Percentiles rank a stretch among this genome's conserved stretches.
Evolutionary conservation across 768 basidiomycete genomes (phyloP).

Genomic region (Leccinum subtestaceum): DNA sequence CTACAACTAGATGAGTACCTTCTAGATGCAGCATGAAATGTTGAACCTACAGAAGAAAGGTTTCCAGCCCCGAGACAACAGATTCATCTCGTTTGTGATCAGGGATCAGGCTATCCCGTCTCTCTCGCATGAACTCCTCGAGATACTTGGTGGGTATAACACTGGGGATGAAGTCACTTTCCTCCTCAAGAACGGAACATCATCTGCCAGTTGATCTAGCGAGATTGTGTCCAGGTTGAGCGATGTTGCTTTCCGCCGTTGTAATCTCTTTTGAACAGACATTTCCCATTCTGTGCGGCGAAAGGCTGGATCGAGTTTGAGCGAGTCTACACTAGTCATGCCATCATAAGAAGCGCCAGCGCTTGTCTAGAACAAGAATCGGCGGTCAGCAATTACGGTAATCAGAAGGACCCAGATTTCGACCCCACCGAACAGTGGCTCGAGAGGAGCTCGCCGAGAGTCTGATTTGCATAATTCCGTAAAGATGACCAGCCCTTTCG

Average conservation of each 20-base stretch:
- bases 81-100: slow-evolving; percentile 56
- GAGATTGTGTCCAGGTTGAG: slow-evolving; percentile 33
- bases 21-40: neutral
- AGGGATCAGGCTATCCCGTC: slow-evolving; percentile 50
- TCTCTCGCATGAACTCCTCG: slow-evolving; percentile 64
- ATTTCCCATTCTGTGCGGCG: slow-evolving; percentile 59
- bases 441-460: too few relatives aligned
- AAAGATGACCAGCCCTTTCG: too few relatives aligned
- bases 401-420: too few relatives aligned
- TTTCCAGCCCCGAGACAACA: slow-evolving; percentile 62
- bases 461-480: too few relatives aligned
- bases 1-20: slow-evolving; percentile 34
- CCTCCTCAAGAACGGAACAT: slow-evolving; percentile 29
- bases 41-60: slow-evolving; percentile 56
- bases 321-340: slow-evolving; percentile 45
- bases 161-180: slow-evolving; percentile 65
- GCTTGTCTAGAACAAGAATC: too few relatives aligned
- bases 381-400: too few relatives aligned
- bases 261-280: slow-evolving; percentile 49
- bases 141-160: slow-evolving; percentile 62
- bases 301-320: slow-evolving; percentile 60
- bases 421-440: too few relatives aligned
- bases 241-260: slow-evolving; percentile 48
- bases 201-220: slow-evolving; percentile 26
- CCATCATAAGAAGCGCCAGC: too few relatives aligned